phyloP scores from a whole-genome alignment of 805 yeast species.

The Priceomyces fermenticarens region DNA sequence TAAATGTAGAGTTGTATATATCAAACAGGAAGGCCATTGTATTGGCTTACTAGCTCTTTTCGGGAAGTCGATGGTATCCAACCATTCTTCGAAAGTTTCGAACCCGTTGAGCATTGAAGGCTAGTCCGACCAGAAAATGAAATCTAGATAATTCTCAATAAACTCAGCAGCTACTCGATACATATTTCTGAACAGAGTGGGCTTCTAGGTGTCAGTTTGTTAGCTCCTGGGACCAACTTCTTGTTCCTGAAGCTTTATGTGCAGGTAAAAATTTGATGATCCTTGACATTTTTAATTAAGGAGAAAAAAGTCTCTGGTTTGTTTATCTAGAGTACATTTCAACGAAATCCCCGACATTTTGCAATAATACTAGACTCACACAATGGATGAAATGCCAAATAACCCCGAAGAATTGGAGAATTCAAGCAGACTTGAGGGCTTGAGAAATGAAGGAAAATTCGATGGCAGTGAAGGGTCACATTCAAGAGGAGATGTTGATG shows the following conservation, averaged over 20 bases:
- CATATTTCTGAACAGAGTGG: too few species aligned
- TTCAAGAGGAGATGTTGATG: constrained; percentile 5
- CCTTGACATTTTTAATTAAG: neutral
- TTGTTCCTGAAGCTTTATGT: too few species aligned
- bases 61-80: constrained; percentile 35
- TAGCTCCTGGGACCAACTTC: too few species aligned
- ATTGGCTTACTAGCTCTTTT: constrained; percentile 61
- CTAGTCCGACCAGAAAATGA: neutral
- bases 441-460: constrained; percentile 6
- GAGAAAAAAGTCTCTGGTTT: constrained; percentile 12
- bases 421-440: constrained; percentile 5
- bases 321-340: constrained; percentile 3
- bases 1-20: constrained; percentile 45
- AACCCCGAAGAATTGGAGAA: constrained; percentile 7
- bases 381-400: constrained; percentile 9
- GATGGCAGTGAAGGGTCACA: constrained; percentile 2
- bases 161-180: too few species aligned
- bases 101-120: neutral
- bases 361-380: constrained; percentile 7
- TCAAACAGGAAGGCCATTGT: constrained; percentile 36
- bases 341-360: constrained; percentile 10
- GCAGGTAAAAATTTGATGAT: too few species aligned
- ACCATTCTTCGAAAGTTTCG: neutral
- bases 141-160: neutral
- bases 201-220: too few species aligned